Evolutionary conservation across 192 early-diverging fungal species (phyloP).

Genomic region (Mortierella hygrophila): DNA sequence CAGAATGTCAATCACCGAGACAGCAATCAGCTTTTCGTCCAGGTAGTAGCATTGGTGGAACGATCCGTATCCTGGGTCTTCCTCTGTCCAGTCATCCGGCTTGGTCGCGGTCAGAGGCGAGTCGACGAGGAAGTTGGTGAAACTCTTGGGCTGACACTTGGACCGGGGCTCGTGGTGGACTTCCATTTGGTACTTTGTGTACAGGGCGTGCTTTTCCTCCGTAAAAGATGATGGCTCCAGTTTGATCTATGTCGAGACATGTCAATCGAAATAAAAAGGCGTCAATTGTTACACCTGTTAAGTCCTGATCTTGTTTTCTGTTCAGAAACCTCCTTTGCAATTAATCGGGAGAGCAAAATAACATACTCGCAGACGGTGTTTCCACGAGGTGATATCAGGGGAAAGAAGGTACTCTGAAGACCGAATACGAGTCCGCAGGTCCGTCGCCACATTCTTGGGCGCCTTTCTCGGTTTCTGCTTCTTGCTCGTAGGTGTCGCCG

Average conservation of each 20-base stretch:
- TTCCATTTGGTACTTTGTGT: constrained; percentile 81
- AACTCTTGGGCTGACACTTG: constrained; percentile 61
- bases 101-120: constrained; percentile 69
- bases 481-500: constrained; percentile 16
- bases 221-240: constrained; percentile 77
- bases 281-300: neutral
- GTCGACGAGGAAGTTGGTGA: constrained; percentile 78
- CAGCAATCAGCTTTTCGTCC: constrained; percentile 84
- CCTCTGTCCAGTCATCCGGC: constrained; percentile 24
- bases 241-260: constrained; percentile 53
- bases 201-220: constrained; percentile 82
- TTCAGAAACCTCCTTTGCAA: neutral
- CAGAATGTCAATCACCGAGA: constrained; percentile 94
- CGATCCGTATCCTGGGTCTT: constrained; percentile 72
- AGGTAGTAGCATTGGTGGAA: constrained; percentile 96
- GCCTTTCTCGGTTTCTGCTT: constrained; percentile 49
- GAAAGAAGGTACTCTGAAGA: constrained; percentile 34
- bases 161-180: constrained; percentile 84
- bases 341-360: neutral
- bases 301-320: too few species aligned
- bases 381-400: constrained; percentile 45
- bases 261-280: neutral
- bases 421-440: constrained; percentile 43
- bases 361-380: constrained; percentile 47
- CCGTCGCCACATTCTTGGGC: constrained; percentile 39